Percentiles rank a stretch among this genome's conserved stretches.
These are phyloP conservation scores for Nothophytophthora sp. DNA, from an alignment of 352 stramenopile species.

Conservation along the genomic window DNA sequence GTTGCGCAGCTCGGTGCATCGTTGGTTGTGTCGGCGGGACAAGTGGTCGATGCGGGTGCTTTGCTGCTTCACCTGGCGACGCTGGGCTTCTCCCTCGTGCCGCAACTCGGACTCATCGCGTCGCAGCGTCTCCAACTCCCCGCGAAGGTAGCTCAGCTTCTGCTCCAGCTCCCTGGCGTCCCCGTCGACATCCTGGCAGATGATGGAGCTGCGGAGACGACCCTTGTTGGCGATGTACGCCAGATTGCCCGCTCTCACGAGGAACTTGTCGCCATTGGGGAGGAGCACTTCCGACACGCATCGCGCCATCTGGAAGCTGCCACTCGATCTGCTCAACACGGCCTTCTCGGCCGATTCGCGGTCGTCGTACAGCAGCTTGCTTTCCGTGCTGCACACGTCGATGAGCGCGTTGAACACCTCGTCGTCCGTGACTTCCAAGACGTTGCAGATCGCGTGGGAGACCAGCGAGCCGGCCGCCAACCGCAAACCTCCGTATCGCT, in stretches of 20 bases:
- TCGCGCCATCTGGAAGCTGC: conserved; percentile 61
- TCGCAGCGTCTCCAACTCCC: conserved; percentile 46
- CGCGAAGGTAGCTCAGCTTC: conserved; percentile 48
- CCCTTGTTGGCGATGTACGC: conserved; percentile 83
- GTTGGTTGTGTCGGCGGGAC: conserved; percentile 55
- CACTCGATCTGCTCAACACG: conserved; percentile 57
- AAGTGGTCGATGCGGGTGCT: conserved; percentile 63
- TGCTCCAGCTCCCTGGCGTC: conserved; percentile 63
- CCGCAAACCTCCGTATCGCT: conserved; percentile 57
- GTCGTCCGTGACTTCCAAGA: conserved; percentile 70
- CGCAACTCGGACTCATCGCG: conserved; percentile 52
- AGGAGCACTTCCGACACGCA: conserved; percentile 75
- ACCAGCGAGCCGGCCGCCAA: conserved; percentile 51
- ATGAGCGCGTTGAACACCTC: conserved; percentile 86
- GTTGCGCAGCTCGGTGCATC: conserved; percentile 50
- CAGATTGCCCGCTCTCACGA: conserved; percentile 75
- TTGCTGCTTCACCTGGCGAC: conserved; percentile 40
- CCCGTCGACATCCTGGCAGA: conserved; percentile 71
- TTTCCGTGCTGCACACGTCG: conserved; percentile 77
- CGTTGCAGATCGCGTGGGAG: conserved; percentile 73
- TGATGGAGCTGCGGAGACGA: conserved; percentile 59
- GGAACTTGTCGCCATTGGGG: conserved; percentile 73
- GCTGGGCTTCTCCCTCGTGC: conserved; percentile 44
- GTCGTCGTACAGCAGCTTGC: conserved; percentile 71
- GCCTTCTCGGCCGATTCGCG: conserved; percentile 52